Evolutionary conservation across 768 basidiomycete genomes (phyloP), one percentile per base, ranked within the genome.

Genomic region (Serendipita vermifera): DNA sequence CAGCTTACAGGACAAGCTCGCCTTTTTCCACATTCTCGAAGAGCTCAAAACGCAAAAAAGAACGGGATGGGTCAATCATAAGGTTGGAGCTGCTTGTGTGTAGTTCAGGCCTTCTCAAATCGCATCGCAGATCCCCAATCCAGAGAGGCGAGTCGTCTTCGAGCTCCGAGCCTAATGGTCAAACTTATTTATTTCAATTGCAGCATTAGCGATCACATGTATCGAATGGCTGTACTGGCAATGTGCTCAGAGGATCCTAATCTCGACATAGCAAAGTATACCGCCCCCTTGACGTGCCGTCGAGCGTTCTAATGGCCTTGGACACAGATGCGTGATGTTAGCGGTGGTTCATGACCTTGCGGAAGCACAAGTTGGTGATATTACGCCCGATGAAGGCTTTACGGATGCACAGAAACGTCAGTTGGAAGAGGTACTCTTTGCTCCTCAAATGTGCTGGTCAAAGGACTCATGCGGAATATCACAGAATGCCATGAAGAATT

Each of bases 131-230:
- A 79, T 93, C n/a, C 78, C 81, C 15, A 76, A 77, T 59, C 77
- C 88, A 3, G 89, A 94, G 71, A 91, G 88, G 90, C 87, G 58
- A n/a, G 59, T 36, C 56, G 1, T 6, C 5, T n/a, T n/a, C n/a
- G n/a, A n/a, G n/a, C n/a, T n/a, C n/a, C n/a, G n/a, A n/a, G n/a
- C n/a, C n/a, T n/a, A 6, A 14, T 24, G n/a, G 31, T 35, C 20
- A n/a, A 38, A 32, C 51, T 61, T 13, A 27, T 11, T 29, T 3
- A 29, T 17, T 3, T 46, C 36, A 43, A 11, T 24, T 24, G 17
- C 58, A 90, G 87, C 61, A 93, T 97, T 60, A 83, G 90, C 5
- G 94, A 98, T 68, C 93, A 97, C 64, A 97, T 96, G 94, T 88
- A 91, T 66, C 75, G 94, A 43, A 97, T 99, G 94, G 85, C 90